phyloP scores from a whole-genome alignment of 768 basidiomycete species.

The Trametes sanguinea region DNA sequence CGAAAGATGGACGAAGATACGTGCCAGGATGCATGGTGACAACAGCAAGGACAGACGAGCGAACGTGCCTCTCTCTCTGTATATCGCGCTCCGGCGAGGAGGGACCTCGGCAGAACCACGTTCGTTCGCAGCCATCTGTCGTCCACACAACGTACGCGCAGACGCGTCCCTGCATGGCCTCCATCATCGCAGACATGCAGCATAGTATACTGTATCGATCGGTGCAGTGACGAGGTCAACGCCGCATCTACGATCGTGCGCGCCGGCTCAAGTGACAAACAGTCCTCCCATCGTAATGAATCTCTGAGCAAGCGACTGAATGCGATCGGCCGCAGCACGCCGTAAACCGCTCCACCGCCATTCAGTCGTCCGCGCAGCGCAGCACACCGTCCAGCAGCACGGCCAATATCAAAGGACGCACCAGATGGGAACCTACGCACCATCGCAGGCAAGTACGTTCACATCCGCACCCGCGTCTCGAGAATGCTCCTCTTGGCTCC shows the following conservation, averaged over 20 bases:
- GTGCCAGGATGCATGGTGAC: no score
- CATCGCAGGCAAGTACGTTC: no score
- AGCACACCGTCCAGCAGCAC: neutral
- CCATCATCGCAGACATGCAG: no score
- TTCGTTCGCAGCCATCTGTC: neutral
- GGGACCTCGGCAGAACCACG: slow-evolving; percentile 12
- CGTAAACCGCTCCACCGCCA: neutral
- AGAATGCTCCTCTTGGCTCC: neutral
- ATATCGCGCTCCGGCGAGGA: neutral
- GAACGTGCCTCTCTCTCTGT: neutral
- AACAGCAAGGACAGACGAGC: neutral
- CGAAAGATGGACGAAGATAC: no score
- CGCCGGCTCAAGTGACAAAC: no score
- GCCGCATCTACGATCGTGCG: no score
- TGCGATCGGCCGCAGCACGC: slow-evolving; percentile 14
- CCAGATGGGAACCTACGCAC: neutral
- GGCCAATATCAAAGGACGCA: neutral
- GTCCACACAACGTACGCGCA: no score
- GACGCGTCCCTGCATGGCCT: no score
- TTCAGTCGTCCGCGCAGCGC: neutral
- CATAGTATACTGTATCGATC: no score
- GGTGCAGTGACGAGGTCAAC: no score
- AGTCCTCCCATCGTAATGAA: neutral
- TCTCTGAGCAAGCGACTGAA: neutral
- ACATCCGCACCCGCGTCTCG: neutral